Percentiles rank a stretch among this genome's conserved stretches.
Conservation (phyloP, 495 filamentous ascomycete genomes). For the Aspergillus baeticus region DNA sequence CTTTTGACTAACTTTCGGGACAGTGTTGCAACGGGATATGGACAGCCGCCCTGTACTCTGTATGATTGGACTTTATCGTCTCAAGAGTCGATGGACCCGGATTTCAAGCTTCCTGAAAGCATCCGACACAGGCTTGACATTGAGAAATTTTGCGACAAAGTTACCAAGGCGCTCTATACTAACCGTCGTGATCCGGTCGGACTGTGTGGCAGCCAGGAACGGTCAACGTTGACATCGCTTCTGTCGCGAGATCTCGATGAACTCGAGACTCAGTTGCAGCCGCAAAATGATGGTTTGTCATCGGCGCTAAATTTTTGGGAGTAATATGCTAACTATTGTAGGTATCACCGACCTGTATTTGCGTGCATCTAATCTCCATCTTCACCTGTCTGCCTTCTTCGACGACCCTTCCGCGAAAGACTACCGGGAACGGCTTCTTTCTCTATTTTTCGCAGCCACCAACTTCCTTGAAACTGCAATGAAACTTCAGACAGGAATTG, state of each 20-base stretch:
- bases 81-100: conserved; percentile 59
- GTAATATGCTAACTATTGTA: conserved; percentile 36
- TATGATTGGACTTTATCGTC: conserved; percentile 83
- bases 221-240: conserved; percentile 63
- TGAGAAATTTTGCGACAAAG: conserved; percentile 79
- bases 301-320: not conserved
- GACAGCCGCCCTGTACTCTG: conserved; percentile 82
- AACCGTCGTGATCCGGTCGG: conserved; percentile 74
- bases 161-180: conserved; percentile 82
- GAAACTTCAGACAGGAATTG: conserved; percentile 51
- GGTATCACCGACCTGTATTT: conserved; percentile 72
- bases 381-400: conserved; percentile 86
- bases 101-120: conserved; percentile 65
- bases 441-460: conserved; percentile 73
- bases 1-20: conserved; percentile 6
- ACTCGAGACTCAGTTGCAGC: conserved; percentile 44
- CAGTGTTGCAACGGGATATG: conserved; percentile 84
- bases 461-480: conserved; percentile 73
- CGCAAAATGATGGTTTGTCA: conserved; percentile 43
- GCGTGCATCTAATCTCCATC: conserved; percentile 75
- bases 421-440: conserved; percentile 74
- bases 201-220: conserved; percentile 66
- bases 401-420: conserved; percentile 71
- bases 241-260: conserved; percentile 53
- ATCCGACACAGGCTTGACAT: conserved; percentile 71